Base-by-base conservation (phyloP, 2,329 filamentous ascomycete genomes). In the Mycocentrospora acerina region DNA sequence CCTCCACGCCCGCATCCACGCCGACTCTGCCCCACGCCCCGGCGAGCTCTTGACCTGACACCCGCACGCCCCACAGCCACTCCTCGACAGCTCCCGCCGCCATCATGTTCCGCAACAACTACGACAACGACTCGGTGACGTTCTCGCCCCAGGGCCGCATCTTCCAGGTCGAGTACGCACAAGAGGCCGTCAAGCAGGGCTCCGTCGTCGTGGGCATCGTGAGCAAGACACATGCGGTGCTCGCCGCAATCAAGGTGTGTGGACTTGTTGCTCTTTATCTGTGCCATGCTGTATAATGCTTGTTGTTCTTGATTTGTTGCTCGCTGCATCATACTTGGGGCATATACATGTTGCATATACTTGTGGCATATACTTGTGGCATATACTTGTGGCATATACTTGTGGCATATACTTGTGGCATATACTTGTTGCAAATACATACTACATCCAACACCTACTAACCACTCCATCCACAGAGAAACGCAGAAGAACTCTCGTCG, bases 101-200 rank as follows among this genome's bases (percentile, higher is more conserved):
- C 79, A 83, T 65, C 65, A 97, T 98, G 93, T 98, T 98, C 77
- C 83, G 93, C 75, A 98, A 98, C 80, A 97, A 97, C 75, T 98
- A 98, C 80, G 93, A 98, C 78, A 98, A 98, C 83, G 93, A 98
- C 74, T 95, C 91, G 51, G 90, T 97, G 75, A 98, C 93, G 75
- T 98, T 97, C 83, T 98, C 93, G 61, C 93, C 93, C 50, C 93
- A 98, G 79, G 93, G 93, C 68, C 88, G 93, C 68, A 97, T 98
- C 78, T 98, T 98, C 75, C 93, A 98, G 73, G 94, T 98, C 63
- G 93, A 98, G 73, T 98, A 98, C 81, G 93, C 93, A 62, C 87
- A 87, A 69, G 93, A 98, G 78, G 93, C 93, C 55, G 93, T 98
- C 57, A 98, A 97, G 81, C 93, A 97, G 73, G 93, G 93, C 67